These are phyloP conservation scores for Pistacia integerrima DNA, from an alignment of 345 rosid species.

Conservation along the genomic window DNA sequence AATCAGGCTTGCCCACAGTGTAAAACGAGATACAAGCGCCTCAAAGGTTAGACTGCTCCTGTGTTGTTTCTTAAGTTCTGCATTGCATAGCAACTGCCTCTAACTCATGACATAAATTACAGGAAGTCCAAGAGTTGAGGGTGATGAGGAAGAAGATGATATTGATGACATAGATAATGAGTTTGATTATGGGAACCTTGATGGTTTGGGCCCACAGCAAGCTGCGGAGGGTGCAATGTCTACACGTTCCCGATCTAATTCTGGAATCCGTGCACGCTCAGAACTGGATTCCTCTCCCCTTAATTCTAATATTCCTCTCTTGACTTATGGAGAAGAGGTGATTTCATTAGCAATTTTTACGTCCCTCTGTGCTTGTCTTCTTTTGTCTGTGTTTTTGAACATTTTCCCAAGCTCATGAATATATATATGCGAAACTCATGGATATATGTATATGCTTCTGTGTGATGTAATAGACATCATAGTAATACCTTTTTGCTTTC, in stretches of 20 bases:
- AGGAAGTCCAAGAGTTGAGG: slow-evolving; percentile 97
- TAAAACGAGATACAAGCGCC: slow-evolving; percentile 84
- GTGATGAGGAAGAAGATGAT: slow-evolving; percentile 96
- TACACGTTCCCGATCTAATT: slow-evolving; percentile 45
- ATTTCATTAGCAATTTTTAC: slow-evolving; percentile 11
- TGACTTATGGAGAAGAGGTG: slow-evolving; percentile 93
- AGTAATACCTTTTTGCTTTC: slow-evolving; percentile 13
- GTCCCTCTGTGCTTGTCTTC: slow-evolving; percentile 2
- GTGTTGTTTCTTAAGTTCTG: slow-evolving; percentile 11
- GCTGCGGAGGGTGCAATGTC: slow-evolving; percentile 58
- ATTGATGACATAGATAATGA: slow-evolving; percentile 92
- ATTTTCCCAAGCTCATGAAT: not conserved
- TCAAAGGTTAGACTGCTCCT: slow-evolving; percentile 63
- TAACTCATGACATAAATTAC: slow-evolving; percentile 27
- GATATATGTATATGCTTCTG: not conserved
- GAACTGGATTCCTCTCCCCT: slow-evolving; percentile 74
- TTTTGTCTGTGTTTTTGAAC: not conserved
- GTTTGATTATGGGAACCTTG: slow-evolving; percentile 60
- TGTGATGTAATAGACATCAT: slow-evolving; percentile 3
- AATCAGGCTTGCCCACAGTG: slow-evolving; percentile 97
- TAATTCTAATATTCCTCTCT: slow-evolving; percentile 76
- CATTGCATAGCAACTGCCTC: not conserved
- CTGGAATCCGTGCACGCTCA: slow-evolving; percentile 49
- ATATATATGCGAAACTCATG: not conserved
- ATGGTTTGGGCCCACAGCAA: slow-evolving; percentile 63